These are phyloP conservation scores for Cryptococcus depauperatus DNA, from an alignment of 1,284 basidiomycete species.

Conservation along the genomic window DNA sequence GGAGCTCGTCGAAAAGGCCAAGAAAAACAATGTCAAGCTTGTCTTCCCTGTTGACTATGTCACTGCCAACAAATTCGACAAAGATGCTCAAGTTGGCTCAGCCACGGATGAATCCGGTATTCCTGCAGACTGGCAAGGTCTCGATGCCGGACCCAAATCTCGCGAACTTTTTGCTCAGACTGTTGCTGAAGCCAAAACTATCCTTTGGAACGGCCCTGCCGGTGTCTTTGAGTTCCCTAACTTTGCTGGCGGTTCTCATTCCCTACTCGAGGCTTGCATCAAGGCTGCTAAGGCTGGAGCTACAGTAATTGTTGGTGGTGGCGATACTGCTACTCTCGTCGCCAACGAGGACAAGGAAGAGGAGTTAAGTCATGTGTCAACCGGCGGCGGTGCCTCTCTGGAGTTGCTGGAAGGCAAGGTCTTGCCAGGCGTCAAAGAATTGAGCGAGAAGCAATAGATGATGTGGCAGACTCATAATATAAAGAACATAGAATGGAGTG, in stretches of 20 bases:
- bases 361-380: conserved; percentile 90
- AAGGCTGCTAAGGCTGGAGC: conserved; percentile 80
- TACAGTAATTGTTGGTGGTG: conserved; percentile 89
- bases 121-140: conserved; percentile 88
- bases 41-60: conserved; percentile 94
- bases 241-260: conserved; percentile 78
- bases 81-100: conserved; percentile 71
- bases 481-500: not conserved
- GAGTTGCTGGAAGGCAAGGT: conserved; percentile 95
- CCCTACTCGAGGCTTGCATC: conserved; percentile 77
- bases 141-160: conserved; percentile 79
- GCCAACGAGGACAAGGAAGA: conserved; percentile 75
- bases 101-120: conserved; percentile 82
- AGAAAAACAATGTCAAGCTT: conserved; percentile 85
- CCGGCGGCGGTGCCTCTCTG: conserved; percentile 91
- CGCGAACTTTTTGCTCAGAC: conserved; percentile 69
- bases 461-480: too few species aligned
- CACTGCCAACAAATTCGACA: conserved; percentile 90
- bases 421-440: conserved; percentile 73
- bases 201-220: conserved; percentile 97
- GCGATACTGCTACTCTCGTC: conserved; percentile 86
- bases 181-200: conserved; percentile 85
- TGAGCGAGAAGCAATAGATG: conserved; percentile 59
- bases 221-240: conserved; percentile 96
- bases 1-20: conserved; percentile 82